These are phyloP conservation scores for Sambucus nigra DNA, from an alignment of 129 eudicot species.

Conservation along the genomic window DNA sequence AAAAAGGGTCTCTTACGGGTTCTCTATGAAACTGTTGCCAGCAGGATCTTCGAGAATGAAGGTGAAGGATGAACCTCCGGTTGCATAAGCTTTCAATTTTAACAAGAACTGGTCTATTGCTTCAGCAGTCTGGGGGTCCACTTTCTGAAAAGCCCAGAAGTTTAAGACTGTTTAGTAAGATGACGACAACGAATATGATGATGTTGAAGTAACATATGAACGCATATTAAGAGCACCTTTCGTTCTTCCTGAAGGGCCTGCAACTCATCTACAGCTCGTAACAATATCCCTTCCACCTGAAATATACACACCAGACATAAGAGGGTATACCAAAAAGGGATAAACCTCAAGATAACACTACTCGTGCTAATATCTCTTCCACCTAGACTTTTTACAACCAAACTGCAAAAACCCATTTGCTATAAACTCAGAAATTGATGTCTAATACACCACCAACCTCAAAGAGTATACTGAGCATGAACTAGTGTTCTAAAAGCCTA, in stretches of 20 bases:
- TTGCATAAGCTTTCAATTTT: slow-evolving; percentile 69
- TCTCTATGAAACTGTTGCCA: slow-evolving; percentile 90
- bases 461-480: too few relatives aligned
- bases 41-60: slow-evolving; percentile 85
- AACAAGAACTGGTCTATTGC: slow-evolving; percentile 62
- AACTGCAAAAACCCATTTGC: too few relatives aligned
- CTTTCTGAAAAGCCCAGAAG: slow-evolving; percentile 47
- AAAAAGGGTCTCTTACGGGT: slow-evolving; percentile 50
- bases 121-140: slow-evolving; percentile 73
- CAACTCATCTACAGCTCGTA: slow-evolving; percentile 63
- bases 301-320: slow-evolving; percentile 9
- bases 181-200: not conserved
- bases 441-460: not conserved
- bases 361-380: too few relatives aligned
- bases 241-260: slow-evolving; percentile 92
- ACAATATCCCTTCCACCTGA: slow-evolving; percentile 81
- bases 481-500: too few relatives aligned
- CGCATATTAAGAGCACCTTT: slow-evolving; percentile 35
- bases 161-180: not conserved
- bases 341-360: too few relatives aligned
- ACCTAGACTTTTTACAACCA: too few relatives aligned
- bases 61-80: slow-evolving; percentile 59
- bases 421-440: too few relatives aligned
- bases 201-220: not conserved
- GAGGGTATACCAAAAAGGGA: not conserved